phyloP scores from a whole-genome alignment of 2,329 filamentous ascomycete species.

The Pyrenophora teres region DNA sequence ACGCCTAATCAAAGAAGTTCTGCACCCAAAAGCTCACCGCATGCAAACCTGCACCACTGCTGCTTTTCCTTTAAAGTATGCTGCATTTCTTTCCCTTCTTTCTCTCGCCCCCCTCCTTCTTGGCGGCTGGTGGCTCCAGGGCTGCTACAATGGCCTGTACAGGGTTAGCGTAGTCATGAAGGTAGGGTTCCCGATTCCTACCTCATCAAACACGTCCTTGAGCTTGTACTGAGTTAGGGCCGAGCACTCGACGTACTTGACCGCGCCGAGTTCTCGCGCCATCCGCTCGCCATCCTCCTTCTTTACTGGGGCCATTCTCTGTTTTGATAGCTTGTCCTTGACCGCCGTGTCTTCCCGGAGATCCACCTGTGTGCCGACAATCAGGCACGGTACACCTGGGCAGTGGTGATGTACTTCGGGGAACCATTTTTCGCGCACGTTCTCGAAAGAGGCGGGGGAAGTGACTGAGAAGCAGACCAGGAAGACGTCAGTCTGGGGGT shows the following conservation, averaged over 20 bases:
- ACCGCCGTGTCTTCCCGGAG: constrained; percentile 87
- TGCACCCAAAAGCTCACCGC: constrained; percentile 34
- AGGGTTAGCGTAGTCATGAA: constrained; percentile 10
- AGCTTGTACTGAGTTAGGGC: constrained; percentile 97
- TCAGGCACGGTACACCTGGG: constrained; percentile 94
- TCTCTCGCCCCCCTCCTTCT: constrained; percentile 62
- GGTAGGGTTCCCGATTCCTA: constrained; percentile 49
- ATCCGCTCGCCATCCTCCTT: constrained; percentile 94
- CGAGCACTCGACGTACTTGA: constrained; percentile 99
- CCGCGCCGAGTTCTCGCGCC: constrained; percentile 95
- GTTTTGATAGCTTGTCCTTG: constrained; percentile 87
- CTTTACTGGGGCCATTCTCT: constrained; percentile 92
- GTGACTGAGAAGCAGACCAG: constrained; percentile 99
- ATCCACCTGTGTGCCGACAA: constrained; percentile 97
- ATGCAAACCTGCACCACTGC: constrained; percentile 16
- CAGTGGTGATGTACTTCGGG: constrained; percentile 99
- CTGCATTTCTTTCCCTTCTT: constrained; percentile 46
- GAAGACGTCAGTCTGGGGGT: constrained; percentile 98
- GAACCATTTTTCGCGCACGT: constrained; percentile 99
- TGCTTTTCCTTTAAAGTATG: constrained; percentile 38
- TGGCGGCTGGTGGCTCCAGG: constrained; percentile 78
- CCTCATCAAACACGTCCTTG: constrained; percentile 99
- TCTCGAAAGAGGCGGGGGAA: constrained; percentile 96
- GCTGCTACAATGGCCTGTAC: constrained; percentile 89
- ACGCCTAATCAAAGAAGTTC: constrained; percentile 39